Conservation (phyloP, 768 basidiomycete species). For the Tephrocybe sp. region DNA sequence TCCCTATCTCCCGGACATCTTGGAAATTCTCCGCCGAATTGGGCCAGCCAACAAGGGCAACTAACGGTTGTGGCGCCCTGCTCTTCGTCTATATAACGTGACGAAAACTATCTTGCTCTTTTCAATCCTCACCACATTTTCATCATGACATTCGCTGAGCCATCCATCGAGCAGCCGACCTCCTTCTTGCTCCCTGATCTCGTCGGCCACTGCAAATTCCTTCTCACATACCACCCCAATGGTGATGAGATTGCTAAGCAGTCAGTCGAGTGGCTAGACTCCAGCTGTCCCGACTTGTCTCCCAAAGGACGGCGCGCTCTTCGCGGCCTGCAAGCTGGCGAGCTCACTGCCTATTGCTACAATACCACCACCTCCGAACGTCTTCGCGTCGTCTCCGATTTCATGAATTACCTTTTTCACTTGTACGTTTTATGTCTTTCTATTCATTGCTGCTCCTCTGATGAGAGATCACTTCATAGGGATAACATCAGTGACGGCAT, state of each 20-base stretch:
- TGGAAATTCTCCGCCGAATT: not conserved
- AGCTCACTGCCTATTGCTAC: constrained; percentile 66
- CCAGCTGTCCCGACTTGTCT: constrained; percentile 43
- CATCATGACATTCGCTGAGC: constrained; percentile 1
- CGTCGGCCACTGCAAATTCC: constrained; percentile 48
- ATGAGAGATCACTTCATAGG: constrained; percentile 23
- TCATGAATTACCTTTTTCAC: constrained; percentile 61
- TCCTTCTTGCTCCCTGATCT: constrained; percentile 54
- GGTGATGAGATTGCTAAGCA: constrained; percentile 46
- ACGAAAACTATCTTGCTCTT: not conserved
- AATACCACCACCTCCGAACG: constrained; percentile 51
- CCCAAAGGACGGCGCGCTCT: constrained; percentile 45
- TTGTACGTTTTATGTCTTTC: constrained; percentile 32
- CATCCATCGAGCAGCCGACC: not conserved
- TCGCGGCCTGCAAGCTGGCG: constrained; percentile 60
- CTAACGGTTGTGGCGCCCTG: constrained; percentile 6
- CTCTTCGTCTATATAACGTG: constrained; percentile 6
- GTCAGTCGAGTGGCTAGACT: constrained; percentile 50
- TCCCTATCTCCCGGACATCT: constrained; percentile 9
- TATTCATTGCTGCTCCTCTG: constrained; percentile 8
- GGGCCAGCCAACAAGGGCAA: not conserved
- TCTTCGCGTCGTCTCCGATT: constrained; percentile 65
- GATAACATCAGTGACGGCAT: constrained; percentile 81
- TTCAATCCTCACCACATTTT: not conserved
- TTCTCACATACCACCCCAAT: constrained; percentile 39